phyloP scores from a whole-genome alignment of 257 asterid species.

The Osmanthus fragrans region DNA sequence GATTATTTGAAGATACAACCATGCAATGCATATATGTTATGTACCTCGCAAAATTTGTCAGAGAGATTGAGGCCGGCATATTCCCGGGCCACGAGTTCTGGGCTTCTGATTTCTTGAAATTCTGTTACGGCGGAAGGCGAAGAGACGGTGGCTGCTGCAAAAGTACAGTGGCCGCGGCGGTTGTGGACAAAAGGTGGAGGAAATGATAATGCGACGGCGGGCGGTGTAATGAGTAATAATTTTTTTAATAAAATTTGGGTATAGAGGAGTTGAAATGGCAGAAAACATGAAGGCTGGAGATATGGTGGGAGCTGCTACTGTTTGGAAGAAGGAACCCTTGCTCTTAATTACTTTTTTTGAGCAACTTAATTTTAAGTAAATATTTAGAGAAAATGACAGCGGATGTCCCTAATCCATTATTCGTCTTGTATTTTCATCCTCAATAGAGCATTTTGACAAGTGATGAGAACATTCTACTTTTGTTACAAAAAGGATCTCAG shows the following conservation, averaged over 20 bases:
- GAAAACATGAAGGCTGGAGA: background rate
- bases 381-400: no score
- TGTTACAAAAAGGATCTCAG: no score
- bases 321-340: background rate
- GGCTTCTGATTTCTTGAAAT: conserved; percentile 43
- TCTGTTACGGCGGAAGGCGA: conserved; percentile 26
- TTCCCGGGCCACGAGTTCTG: conserved; percentile 67
- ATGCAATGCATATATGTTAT: background rate
- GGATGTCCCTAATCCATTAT: no score
- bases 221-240: background rate
- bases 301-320: background rate
- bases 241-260: background rate
- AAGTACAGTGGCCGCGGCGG: conserved; percentile 13
- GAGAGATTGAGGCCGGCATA: conserved; percentile 81
- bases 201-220: conserved; percentile 21
- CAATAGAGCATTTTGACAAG: no score
- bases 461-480: no score
- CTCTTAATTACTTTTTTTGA: background rate
- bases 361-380: no score
- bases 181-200: conserved; percentile 24
- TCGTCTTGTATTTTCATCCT: no score
- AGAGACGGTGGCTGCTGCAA: conserved; percentile 24
- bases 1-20: background rate
- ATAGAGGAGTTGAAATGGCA: background rate
- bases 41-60: conserved; percentile 58